Evolutionary conservation across 805 yeast species (phyloP).

Genomic region (Metschnikowia kunwiensis): DNA sequence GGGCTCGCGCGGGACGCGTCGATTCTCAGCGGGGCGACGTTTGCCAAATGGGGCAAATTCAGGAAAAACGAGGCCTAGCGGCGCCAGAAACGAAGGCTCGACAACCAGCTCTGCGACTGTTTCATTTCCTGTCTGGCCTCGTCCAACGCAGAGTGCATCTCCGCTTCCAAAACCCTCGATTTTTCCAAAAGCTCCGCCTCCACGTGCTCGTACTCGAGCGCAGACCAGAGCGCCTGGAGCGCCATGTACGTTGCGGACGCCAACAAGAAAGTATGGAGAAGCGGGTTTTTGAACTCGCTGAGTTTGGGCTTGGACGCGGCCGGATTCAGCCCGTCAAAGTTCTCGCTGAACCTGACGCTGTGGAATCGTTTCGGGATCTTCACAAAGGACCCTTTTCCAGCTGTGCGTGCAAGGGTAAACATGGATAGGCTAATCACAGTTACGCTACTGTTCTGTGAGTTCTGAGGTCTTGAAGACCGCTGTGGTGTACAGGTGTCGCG

Average conservation of each 20-base stretch:
- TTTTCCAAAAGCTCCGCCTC: constrained; percentile 15
- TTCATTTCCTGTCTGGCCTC: constrained; percentile 15
- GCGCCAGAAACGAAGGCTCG: constrained; percentile 21
- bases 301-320: constrained; percentile 27
- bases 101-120: constrained; percentile 13
- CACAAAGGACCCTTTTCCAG: background rate
- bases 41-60: constrained; percentile 33
- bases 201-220: constrained; percentile 27
- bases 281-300: constrained; percentile 36
- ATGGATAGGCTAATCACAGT: too few relatives aligned
- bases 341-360: constrained; percentile 17
- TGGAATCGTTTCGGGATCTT: constrained; percentile 3
- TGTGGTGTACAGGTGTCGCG: constrained; percentile 9
- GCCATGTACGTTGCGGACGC: constrained; percentile 39
- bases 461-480: too few relatives aligned
- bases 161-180: constrained; percentile 18
- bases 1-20: constrained; percentile 19
- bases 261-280: constrained; percentile 37
- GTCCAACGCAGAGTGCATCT: constrained; percentile 13
- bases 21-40: constrained; percentile 22
- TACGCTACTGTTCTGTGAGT: too few relatives aligned
- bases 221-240: constrained; percentile 33
- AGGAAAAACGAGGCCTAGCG: constrained; percentile 17
- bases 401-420: background rate
- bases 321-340: constrained; percentile 16